phyloP scores from a whole-genome alignment of 331 rosid species.

The Dryas integrifolia region DNA sequence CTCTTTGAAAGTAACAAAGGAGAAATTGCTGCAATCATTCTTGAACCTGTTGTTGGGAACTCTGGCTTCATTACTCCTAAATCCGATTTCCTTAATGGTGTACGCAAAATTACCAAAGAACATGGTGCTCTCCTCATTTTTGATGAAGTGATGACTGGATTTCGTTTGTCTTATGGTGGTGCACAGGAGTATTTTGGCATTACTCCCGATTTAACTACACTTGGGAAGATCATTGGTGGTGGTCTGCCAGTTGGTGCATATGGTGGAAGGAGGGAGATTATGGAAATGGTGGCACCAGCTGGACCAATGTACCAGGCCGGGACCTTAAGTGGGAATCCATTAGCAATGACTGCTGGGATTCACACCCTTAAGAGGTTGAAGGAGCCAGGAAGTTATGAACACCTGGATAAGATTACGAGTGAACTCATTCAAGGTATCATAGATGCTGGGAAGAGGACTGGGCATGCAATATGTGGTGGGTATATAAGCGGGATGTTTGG shows the following conservation, averaged over 20 bases:
- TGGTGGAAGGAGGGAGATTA: conserved; percentile 92
- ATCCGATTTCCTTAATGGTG: conserved; percentile 60
- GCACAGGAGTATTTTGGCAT: conserved; percentile 89
- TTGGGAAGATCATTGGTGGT: conserved; percentile 95
- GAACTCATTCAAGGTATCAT: conserved; percentile 68
- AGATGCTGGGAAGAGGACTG: conserved; percentile 77
- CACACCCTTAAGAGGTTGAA: conserved; percentile 73
- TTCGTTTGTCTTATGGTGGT: conserved; percentile 92
- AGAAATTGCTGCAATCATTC: conserved; percentile 74
- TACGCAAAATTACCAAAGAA: conserved; percentile 71
- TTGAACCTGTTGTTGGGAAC: conserved; percentile 95
- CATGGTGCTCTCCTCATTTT: conserved; percentile 68
- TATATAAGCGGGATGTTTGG: conserved; percentile 90
- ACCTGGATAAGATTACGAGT: conserved; percentile 68
- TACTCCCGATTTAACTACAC: conserved; percentile 78
- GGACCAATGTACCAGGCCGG: conserved; percentile 99
- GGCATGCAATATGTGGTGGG: conserved; percentile 86
- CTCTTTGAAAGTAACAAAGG: conserved; percentile 64
- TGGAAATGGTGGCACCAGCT: conserved; percentile 96
- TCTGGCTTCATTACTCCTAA: conserved; percentile 77
- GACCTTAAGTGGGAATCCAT: conserved; percentile 92
- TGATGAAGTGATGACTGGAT: conserved; percentile 97
- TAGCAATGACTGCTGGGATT: conserved; percentile 98
- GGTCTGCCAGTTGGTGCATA: conserved; percentile 94
- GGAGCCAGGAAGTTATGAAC: conserved; percentile 71